Evolutionary conservation across 1,284 basidiomycete species (phyloP), one percentile per base, ranked within the genome.

Genomic region (Violaceomyces palustris): DNA sequence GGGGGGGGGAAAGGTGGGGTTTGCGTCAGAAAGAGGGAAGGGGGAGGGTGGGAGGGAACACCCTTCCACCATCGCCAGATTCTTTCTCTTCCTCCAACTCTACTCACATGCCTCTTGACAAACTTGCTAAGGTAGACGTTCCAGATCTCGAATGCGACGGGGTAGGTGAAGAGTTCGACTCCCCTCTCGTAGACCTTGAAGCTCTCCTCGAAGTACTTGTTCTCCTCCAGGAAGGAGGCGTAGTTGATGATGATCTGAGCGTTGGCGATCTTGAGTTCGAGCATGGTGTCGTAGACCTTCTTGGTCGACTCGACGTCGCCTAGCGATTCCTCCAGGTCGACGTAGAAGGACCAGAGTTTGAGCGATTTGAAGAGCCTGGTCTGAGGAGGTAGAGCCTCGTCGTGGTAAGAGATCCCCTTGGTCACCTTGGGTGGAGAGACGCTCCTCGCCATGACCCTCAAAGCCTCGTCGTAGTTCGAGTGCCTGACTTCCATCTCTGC

Each of bases 151-250:
- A 97, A 98, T 3, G 90, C 93, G 35, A 98, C 84, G 0, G 94
- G 94, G 79, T 91, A 98, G 6, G 91, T 92, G 79, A 98, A 98
- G 15, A 97, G 78, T 62, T 98, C 94, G 8, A 94, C 89, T 32
- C 94, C 94, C 34, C 93, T 84, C 74, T 98, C 94, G 74, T 97
- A 99, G 27, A 96, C 85, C 81, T 93, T 97, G 83, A 98, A 98
- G 70, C 87, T 88, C 69, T 98, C 94, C 67, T 99, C 94, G 75
- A 87, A 98, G 77, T 98, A 99, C 63, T 89, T 83, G 76, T 96
- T 91, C 72, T 97, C 92, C 74, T 98, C 93, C 41, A 99, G 77
- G 80, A 98, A 99, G 12, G 84, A 82, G 1, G 94, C 92, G 62
- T 94, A 98, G 74, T 99, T 98, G 74, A 98, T 83, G 64, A 98